Conservation (phyloP, 2,329 filamentous ascomycete species). For the Aspergillus brasiliensis region DNA sequence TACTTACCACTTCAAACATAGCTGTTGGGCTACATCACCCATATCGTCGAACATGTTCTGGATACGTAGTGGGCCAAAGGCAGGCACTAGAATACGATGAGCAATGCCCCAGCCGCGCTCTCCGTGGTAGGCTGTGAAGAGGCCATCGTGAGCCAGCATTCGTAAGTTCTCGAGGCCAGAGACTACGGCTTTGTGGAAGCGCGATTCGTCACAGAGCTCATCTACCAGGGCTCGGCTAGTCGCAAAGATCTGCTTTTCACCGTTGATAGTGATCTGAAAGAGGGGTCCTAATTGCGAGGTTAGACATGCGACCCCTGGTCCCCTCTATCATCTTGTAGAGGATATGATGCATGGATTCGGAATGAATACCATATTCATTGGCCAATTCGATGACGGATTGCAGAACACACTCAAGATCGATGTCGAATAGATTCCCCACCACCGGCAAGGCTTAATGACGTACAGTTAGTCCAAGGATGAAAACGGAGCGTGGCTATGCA, state of each 20-base stretch:
- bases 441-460: background rate
- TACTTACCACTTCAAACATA: constrained; percentile 31
- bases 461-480: background rate
- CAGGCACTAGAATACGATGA: constrained; percentile 13
- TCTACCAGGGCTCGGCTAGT: constrained; percentile 59
- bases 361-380: constrained; percentile 62
- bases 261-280: constrained; percentile 56
- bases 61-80: constrained; percentile 13
- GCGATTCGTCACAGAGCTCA: constrained; percentile 66
- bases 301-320: background rate
- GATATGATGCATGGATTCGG: background rate
- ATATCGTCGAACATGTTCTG: constrained; percentile 14
- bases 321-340: too few species aligned
- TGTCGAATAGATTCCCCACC: constrained; percentile 65
- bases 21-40: constrained; percentile 10
- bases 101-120: constrained; percentile 63
- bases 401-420: constrained; percentile 60
- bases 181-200: constrained; percentile 29
- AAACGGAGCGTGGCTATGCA: too few species aligned
- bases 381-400: constrained; percentile 60
- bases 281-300: constrained; percentile 53
- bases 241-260: constrained; percentile 50
- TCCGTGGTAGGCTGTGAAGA: constrained; percentile 59
- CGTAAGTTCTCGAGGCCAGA: constrained; percentile 1
- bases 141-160: constrained; percentile 54